A percentile compares a stretch with the other conserved stretches of the same genome.
phyloP scores from a whole-genome alignment of 257 asterid species.

The Salvia hispanica region DNA sequence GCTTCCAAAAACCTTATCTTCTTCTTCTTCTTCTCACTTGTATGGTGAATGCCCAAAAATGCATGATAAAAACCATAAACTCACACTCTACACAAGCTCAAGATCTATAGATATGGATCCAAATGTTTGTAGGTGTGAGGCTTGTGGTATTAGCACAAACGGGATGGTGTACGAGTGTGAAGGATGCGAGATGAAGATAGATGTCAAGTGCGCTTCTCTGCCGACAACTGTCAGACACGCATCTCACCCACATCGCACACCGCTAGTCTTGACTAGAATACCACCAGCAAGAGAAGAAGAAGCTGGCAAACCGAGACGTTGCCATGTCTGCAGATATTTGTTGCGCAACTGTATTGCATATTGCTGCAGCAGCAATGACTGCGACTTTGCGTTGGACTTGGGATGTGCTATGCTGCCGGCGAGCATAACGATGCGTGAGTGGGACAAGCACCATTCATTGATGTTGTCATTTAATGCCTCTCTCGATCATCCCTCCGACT shows the following conservation, averaged over 20 bases:
- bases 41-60: background rate
- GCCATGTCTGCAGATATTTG: too few species aligned
- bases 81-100: background rate
- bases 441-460: too few species aligned
- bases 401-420: too few species aligned
- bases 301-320: too few species aligned
- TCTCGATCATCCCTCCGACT: too few species aligned
- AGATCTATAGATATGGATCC: background rate
- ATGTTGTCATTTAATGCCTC: too few species aligned
- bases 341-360: background rate
- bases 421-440: too few species aligned
- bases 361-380: too few species aligned
- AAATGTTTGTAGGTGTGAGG: background rate
- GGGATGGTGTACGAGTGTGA: conserved; percentile 7
- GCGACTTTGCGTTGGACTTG: too few species aligned
- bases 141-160: accelerated
- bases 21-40: background rate
- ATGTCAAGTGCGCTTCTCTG: conserved; percentile 21
- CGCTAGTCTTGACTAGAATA: too few species aligned
- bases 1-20: background rate
- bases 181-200: background rate
- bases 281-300: too few species aligned
- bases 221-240: background rate
- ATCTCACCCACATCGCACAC: background rate
- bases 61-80: background rate